Evolutionary conservation across 768 basidiomycete species (phyloP), one percentile per base, ranked within the genome.

Genomic region (Kwoniella mangroviensis): DNA sequence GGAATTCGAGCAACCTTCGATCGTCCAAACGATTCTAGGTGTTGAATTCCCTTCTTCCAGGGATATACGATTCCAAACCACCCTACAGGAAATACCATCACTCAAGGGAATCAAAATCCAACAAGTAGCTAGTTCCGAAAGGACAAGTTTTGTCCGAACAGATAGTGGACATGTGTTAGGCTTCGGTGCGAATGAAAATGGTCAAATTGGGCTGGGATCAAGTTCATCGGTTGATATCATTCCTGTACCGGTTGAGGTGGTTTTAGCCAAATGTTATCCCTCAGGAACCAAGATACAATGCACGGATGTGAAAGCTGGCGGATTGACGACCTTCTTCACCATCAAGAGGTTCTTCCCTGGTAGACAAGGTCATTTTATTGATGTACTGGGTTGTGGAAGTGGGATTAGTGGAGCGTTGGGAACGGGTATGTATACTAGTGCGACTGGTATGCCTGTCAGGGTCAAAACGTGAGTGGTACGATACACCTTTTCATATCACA

Each of bases 141-240:
- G 89, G 65, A 89, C 87, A 57, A 93, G 91, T 75, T 93, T 92
- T 77, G 90, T 86, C 11, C 85, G 89, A 26, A 93, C 92, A 0
- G 75, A 83, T 6, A 83, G 85, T 2, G 94, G 93, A 1, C 85
- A 89, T 64, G 91, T 95, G 11, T 86, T 98, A 21, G 92, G 89
- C 0, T 96, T 92, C 89, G 94, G 94, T 55, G 92, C 92, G 1
- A 96, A 97, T 79, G 90, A 92, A 72, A 90, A 87, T 74, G 93
- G 93, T 28, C 94, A 98, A 84, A 86, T 95, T 56, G 94, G 93
- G 52, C 84, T 93, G 26, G 92, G 92, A 17, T 84, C 85, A 17
- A 86, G 87, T 67, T 86, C 90, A 12, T 85, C 87, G 4, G 79
- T 92, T 53, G 88, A 90, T 67, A 87, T 87, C 1, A 90, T 96